Conservation (phyloP, 2,329 filamentous ascomycete genomes). For the Penicillium brevicompactum region DNA sequence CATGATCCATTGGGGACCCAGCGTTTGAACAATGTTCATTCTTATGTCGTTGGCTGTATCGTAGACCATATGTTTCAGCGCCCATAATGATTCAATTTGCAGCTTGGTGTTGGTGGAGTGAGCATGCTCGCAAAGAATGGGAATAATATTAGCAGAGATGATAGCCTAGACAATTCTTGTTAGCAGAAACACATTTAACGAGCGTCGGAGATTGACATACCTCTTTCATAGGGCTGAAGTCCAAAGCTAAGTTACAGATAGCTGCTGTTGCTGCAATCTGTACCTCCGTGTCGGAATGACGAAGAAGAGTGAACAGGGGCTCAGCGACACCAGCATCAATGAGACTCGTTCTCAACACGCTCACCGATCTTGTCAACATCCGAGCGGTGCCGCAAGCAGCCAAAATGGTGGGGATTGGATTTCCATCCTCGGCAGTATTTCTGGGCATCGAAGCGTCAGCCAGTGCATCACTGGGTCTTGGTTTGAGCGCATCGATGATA, state of each 20-base stretch:
- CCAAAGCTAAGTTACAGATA: slow-evolving; percentile 80
- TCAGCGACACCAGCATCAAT: slow-evolving; percentile 81
- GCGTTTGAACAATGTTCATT: slow-evolving; percentile 73
- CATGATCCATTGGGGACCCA: slow-evolving; percentile 79
- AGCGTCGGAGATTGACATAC: slow-evolving; percentile 54
- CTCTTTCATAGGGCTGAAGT: slow-evolving; percentile 89
- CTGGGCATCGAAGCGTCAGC: slow-evolving; percentile 31
- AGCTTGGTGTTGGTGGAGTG: slow-evolving; percentile 78
- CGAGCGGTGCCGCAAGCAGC: slow-evolving; percentile 82
- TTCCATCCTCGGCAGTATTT: slow-evolving; percentile 64
- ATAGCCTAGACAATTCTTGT: slow-evolving; percentile 58
- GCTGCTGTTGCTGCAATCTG: slow-evolving; percentile 83
- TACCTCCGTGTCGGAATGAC: slow-evolving; percentile 73
- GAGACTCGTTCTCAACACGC: slow-evolving; percentile 78
- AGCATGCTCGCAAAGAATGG: slow-evolving; percentile 78
- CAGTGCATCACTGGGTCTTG: slow-evolving; percentile 44
- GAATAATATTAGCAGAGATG: slow-evolving; percentile 71
- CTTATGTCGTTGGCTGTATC: slow-evolving; percentile 72
- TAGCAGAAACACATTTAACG: slow-evolving; percentile 5
- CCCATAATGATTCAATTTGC: slow-evolving; percentile 86
- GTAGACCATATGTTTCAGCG: slow-evolving; percentile 84
- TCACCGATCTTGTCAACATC: slow-evolving; percentile 81
- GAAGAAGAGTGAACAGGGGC: slow-evolving; percentile 75
- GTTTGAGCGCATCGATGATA: slow-evolving; percentile 79
- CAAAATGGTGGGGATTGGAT: slow-evolving; percentile 75